Conservation (phyloP, 805 yeast species). For the Kurtzmaniella fragi region DNA sequence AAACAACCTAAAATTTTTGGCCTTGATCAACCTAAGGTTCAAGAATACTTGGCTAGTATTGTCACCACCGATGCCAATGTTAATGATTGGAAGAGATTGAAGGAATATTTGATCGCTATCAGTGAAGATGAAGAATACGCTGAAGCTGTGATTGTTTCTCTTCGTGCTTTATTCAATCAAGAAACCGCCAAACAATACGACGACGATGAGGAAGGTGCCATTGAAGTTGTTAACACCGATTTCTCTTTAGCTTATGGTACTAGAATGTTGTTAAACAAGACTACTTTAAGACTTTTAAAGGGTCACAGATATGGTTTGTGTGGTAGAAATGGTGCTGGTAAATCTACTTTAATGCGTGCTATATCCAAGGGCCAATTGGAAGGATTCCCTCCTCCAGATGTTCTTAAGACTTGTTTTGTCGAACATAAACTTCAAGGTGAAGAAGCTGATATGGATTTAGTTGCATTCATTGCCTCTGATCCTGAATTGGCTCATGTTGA, state of each 20-base stretch:
- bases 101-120: slow-evolving; percentile 43
- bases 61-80: slow-evolving; percentile 39
- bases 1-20: slow-evolving; percentile 10
- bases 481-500: slow-evolving; percentile 68
- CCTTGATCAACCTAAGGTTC: slow-evolving; percentile 26
- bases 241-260: slow-evolving; percentile 97
- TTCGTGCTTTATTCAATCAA: slow-evolving; percentile 49
- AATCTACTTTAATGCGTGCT: slow-evolving; percentile 94
- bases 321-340: slow-evolving; percentile 99
- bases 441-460: slow-evolving; percentile 87
- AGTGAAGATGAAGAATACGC: slow-evolving; percentile 26
- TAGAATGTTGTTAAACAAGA: slow-evolving; percentile 92
- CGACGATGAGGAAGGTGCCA: slow-evolving; percentile 70
- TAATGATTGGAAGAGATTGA: slow-evolving; percentile 45
- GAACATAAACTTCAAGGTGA: slow-evolving; percentile 96
- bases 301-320: slow-evolving; percentile 97
- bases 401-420: slow-evolving; percentile 88
- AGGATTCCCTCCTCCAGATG: slow-evolving; percentile 90
- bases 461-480: slow-evolving; percentile 82
- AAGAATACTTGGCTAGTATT: slow-evolving; percentile 43
- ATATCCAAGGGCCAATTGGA: slow-evolving; percentile 95
- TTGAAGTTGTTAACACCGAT: slow-evolving; percentile 89
- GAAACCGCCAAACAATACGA: slow-evolving; percentile 42
- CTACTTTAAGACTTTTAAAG: slow-evolving; percentile 78
- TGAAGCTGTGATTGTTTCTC: slow-evolving; percentile 39